These are phyloP conservation scores for Trichosporon ovoides DNA, from an alignment of 1,284 basidiomycete species.

Conservation along the genomic window DNA sequence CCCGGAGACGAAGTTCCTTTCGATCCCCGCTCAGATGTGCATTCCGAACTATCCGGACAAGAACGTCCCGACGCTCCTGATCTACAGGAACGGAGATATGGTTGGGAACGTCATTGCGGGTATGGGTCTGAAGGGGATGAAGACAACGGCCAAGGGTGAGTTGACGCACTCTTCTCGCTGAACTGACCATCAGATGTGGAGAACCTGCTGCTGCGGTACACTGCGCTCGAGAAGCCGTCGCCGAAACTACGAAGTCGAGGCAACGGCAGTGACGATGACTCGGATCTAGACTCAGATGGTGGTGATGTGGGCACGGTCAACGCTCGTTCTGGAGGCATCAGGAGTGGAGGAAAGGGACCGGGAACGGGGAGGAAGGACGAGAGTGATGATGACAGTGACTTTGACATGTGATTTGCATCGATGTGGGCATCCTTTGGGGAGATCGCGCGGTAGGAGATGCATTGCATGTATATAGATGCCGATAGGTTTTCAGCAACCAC, in stretches of 20 bases:
- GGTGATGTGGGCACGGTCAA: conserved; percentile 39
- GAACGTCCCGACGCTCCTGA: conserved; percentile 83
- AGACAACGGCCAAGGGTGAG: conserved; percentile 74
- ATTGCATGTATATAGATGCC: no score
- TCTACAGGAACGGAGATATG: conserved; percentile 88
- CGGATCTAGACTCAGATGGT: conserved; percentile 30
- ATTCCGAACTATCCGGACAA: conserved; percentile 92
- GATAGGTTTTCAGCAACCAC: no score
- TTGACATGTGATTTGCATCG: conserved; percentile 34
- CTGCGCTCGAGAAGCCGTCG: conserved; percentile 41
- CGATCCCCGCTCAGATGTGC: conserved; percentile 91
- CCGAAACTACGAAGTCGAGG: conserved; percentile 21
- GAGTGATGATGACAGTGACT: conserved; percentile 40
- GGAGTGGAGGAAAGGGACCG: conserved; percentile 23
- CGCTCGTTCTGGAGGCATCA: conserved; percentile 28
- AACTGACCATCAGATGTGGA: conserved; percentile 38
- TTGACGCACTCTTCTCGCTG: background rate
- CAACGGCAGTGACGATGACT: conserved; percentile 16
- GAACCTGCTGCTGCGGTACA: conserved; percentile 36
- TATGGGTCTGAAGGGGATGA: conserved; percentile 59
- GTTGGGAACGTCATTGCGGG: conserved; percentile 72
- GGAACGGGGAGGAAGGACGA: conserved; percentile 21
- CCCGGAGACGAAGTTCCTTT: conserved; percentile 90
- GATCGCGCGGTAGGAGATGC: no score
- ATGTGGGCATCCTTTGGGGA: no score